Percentiles rank a stretch among this genome's conserved stretches.
Evolutionary conservation across 2,329 filamentous ascomycete species (phyloP).

Genomic region (Pyrenochaeta sp.): DNA sequence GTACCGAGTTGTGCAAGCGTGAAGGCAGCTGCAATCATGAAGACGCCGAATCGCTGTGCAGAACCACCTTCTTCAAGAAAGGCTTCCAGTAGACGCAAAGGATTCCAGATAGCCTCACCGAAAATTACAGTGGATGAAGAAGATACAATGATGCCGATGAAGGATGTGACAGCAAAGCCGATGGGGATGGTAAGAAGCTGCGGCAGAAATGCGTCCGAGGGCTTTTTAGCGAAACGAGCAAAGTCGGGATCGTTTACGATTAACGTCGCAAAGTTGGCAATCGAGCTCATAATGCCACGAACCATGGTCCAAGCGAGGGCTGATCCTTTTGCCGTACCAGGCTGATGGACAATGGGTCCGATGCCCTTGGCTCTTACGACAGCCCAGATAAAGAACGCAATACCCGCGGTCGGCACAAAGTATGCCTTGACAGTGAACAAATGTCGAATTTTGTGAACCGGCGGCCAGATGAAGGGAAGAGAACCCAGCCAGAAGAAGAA

Average conservation of each 20-base stretch:
- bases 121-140: constrained; percentile 55
- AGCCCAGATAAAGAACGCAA: constrained; percentile 89
- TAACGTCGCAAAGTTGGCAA: constrained; percentile 89
- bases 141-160: constrained; percentile 70
- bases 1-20: constrained; percentile 83
- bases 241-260: constrained; percentile 86
- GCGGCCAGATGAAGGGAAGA: constrained; percentile 87
- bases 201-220: constrained; percentile 79
- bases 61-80: constrained; percentile 54
- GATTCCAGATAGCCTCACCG: constrained; percentile 54
- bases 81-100: constrained; percentile 50
- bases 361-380: constrained; percentile 82
- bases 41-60: constrained; percentile 58
- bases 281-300: constrained; percentile 85
- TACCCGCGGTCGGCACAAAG: constrained; percentile 81
- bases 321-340: constrained; percentile 69
- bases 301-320: constrained; percentile 83
- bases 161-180: constrained; percentile 73
- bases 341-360: constrained; percentile 81
- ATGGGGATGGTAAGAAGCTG: constrained; percentile 69
- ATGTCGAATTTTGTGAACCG: constrained; percentile 86
- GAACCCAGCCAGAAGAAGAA: constrained; percentile 86
- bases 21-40: constrained; percentile 61
- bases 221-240: constrained; percentile 80
- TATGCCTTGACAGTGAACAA: constrained; percentile 90